Percentiles rank a stretch among this genome's conserved stretches.
These are phyloP conservation scores for Venturia nashicola DNA, from an alignment of 2,329 filamentous ascomycete species.

Conservation along the genomic window DNA sequence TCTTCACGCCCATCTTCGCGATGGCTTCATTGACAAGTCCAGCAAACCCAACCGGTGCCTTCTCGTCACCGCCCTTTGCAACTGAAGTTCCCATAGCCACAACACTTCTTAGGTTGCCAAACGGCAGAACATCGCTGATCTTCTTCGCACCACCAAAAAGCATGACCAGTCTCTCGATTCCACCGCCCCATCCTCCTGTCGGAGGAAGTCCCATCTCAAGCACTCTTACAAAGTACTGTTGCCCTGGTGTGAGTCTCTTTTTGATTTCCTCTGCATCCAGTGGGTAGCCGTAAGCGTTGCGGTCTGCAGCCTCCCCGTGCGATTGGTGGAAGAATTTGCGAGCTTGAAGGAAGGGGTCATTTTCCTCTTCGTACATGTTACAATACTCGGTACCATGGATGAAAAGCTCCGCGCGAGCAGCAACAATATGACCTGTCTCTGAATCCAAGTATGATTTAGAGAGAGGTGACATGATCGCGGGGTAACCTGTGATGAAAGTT, in stretches of 20 bases:
- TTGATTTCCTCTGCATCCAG: conserved; percentile 11
- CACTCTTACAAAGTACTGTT: conserved; percentile 56
- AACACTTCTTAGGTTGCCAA: conserved; percentile 65
- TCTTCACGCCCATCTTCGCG: neutral
- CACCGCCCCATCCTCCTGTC: conserved; percentile 93
- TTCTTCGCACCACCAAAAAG: conserved; percentile 65
- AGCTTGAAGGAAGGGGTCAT: conserved; percentile 76
- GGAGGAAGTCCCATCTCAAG: conserved; percentile 86
- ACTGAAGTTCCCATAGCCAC: conserved; percentile 23
- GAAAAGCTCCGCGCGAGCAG: conserved; percentile 77
- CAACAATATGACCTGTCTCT: conserved; percentile 54
- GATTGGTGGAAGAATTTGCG: conserved; percentile 60
- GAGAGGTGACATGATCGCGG: conserved; percentile 80
- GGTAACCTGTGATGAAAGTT: conserved; percentile 81
- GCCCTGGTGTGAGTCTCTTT: conserved; percentile 10
- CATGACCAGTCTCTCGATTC: conserved; percentile 86
- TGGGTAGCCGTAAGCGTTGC: conserved; percentile 4
- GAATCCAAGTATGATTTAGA: conserved; percentile 74
- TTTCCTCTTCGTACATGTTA: conserved; percentile 98
- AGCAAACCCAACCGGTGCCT: neutral
- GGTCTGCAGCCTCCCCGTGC: neutral
- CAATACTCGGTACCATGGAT: conserved; percentile 69
- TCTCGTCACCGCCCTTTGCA: neutral
- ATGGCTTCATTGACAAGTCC: neutral
- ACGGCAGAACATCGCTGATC: conserved; percentile 78